Percentiles rank a stretch among this genome's conserved stretches.
phyloP scores from a whole-genome alignment of 257 asterid genomes.

The Asclepias syriaca region DNA sequence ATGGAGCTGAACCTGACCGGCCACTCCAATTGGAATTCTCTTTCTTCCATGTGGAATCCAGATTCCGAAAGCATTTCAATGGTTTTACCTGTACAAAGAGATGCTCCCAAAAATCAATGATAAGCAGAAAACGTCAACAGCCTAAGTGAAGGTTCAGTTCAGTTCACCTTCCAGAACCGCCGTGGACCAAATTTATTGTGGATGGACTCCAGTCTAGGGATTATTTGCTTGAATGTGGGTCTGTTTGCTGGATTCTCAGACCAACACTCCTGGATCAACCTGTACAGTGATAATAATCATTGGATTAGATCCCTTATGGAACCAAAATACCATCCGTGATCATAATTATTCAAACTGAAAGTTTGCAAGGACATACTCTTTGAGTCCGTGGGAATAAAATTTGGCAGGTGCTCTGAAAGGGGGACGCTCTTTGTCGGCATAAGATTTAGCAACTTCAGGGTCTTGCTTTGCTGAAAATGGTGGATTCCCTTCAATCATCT shows the following conservation, averaged over 20 bases:
- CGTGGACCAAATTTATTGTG: slow-evolving; percentile 61
- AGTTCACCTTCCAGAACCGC: slow-evolving; percentile 69
- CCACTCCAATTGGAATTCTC: slow-evolving; percentile 39
- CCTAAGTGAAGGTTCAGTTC: not conserved
- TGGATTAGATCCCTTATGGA: not conserved
- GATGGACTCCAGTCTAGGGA: slow-evolving; percentile 68
- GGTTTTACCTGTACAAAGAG: slow-evolving; percentile 59
- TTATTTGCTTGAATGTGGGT: slow-evolving; percentile 82
- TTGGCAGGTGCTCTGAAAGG: slow-evolving; percentile 68
- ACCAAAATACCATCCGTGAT: not conserved
- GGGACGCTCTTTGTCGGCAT: slow-evolving; percentile 68
- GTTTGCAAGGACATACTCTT: slow-evolving; percentile 32
- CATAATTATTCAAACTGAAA: too few relatives aligned
- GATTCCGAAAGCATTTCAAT: slow-evolving; percentile 62
- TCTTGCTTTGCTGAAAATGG: slow-evolving; percentile 64
- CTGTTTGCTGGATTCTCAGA: slow-evolving; percentile 57
- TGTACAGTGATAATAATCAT: slow-evolving; percentile 20
- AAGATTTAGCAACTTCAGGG: slow-evolving; percentile 52
- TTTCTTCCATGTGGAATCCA: slow-evolving; percentile 52
- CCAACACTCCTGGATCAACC: slow-evolving; percentile 95
- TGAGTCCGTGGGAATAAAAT: slow-evolving; percentile 76
- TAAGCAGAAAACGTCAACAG: not conserved
- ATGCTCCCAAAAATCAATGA: not conserved
- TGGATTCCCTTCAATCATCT: slow-evolving; percentile 91
- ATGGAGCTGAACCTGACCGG: slow-evolving; percentile 36